Conservation (phyloP, 805 yeast species). For the Kodamaea nitidulidarum region DNA sequence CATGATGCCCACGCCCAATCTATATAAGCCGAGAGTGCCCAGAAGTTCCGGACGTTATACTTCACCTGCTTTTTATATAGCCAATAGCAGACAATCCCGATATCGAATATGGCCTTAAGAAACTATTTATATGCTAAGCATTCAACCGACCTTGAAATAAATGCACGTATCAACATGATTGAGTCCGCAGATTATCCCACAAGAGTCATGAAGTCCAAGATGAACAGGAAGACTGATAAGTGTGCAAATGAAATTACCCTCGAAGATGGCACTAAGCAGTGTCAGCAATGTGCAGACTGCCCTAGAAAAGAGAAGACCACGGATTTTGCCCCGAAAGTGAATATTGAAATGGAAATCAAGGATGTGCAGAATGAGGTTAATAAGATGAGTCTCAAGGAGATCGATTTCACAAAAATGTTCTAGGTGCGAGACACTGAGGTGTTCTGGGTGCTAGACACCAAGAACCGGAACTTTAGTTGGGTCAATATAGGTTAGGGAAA, state of each 20-base stretch:
- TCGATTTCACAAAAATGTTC: constrained; percentile 7
- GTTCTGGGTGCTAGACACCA: background rate
- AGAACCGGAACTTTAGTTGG: background rate
- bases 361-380: constrained; percentile 1
- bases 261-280: constrained; percentile 17
- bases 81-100: constrained; percentile 7
- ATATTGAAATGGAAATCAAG: constrained; percentile 9
- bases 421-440: background rate
- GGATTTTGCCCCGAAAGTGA: constrained; percentile 10
- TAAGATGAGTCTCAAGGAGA: constrained; percentile 7
- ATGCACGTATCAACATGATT: constrained; percentile 11
- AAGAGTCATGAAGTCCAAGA: constrained; percentile 3
- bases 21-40: background rate
- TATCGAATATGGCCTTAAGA: constrained; percentile 34
- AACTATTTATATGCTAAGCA: constrained; percentile 41
- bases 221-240: constrained; percentile 7
- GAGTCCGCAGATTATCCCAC: constrained; percentile 2
- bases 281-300: constrained; percentile 31
- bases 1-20: too few species aligned
- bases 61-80: constrained; percentile 1
- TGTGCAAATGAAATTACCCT: constrained; percentile 7
- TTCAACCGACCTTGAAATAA: constrained; percentile 17
- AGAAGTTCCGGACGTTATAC: too few species aligned
- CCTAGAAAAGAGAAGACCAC: constrained; percentile 14
- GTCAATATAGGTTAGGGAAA: too few species aligned